Evolutionary conservation across 2,329 filamentous ascomycete species (phyloP), one percentile per base, ranked within the genome.

Genomic region (Xylaria sp.): DNA sequence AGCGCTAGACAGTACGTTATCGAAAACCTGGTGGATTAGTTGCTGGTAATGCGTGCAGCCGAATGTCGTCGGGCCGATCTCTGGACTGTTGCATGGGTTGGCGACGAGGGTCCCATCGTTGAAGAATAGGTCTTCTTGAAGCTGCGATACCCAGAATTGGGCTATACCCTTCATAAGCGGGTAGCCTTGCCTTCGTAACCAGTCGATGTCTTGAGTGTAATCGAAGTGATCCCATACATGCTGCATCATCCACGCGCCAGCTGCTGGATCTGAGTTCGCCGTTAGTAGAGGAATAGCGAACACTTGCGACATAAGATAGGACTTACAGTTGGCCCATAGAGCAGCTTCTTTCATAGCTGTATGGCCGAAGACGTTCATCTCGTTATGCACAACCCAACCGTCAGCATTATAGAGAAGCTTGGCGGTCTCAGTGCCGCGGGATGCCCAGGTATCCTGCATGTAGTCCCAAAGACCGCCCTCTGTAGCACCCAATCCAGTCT

Each of bases 301-400:
- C 3, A 9, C 6, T 8, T 12, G 15, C 18, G 18, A 0, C 23
- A 34, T 10, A 7, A 13, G 5, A 28, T 15, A 15, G 2, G 13
- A 43, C 67, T 66, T 48, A 71, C 69, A 80, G 43, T 80, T 73
- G 1, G 78, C 73, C 78, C 78, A 80, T 55, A 69, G 68, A 1
- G 75, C 71, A 12, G 69, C 72, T 2, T 75, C 72, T n/a, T 77
- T 78, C 72, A 77, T 76, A 1, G 74, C 85, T 0, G 86, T 87
- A 65, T 87, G 83, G 0, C 87, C 87, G 70, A 87, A 89, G 2
- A 87, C 84, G 70, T 89, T 89, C 69, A 87, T 84, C 72, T 87
- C 86, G 66, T 87, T 82, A 68, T 89, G 86, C 0, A 83, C 80
- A 0, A 88, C 83, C 83, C 86, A 89, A 0, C 87, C 87, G 0